Evolutionary conservation across 495 filamentous ascomycete genomes (phyloP), one percentile per base, ranked within the genome.

Genomic region (Penicillium simplicissimum): DNA sequence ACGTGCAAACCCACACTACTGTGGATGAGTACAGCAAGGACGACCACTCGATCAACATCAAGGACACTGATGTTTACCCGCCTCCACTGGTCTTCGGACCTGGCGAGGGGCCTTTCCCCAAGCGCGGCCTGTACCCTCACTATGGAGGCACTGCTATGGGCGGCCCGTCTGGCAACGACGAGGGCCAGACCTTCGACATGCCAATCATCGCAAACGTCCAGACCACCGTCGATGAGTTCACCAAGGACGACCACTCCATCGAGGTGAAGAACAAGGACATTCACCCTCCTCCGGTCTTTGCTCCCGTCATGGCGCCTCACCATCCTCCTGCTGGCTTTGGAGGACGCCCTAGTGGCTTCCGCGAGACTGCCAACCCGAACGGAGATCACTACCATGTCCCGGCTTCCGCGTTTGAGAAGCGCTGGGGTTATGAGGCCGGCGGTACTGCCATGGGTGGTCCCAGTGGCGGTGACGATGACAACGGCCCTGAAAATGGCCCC

Each of bases 171-270:
- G 71, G 71, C n/a, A 31, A 73, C 13, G 74, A 77, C 52, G 66
- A 65, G 8, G 74, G 71, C 25, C 71, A 75, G 55, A 33, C 15
- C 15, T 69, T 69, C n/a, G 55, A 62, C 36, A 62, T 68, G 52
- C 65, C 68, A 7, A 67, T 65, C n/a, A 58, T 58, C 25, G 69
- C 62, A n/a, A 51, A 57, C 31, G 66, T 66, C 36, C 37, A 61
- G 38, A 69, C 66, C 1, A 42, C 55, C 1, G 55, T 71, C 15
- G 62, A 67, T 23, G 69, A 74, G n/a, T 40, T 25, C 7, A 48
- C 61, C 58, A 49, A 64, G 34, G 74, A 76, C 36, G 70, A 76
- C 36, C 74, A 76, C 61, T 73, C 70, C 1, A 65, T 68, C 14
- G 51, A 64, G 8, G 42, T 68, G 10, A 63, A 76, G 67, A n/a